A percentile compares a stretch with the other conserved stretches of the same genome.
phyloP scores from a whole-genome alignment of 2,329 filamentous ascomycete species.

The Neoarthrinium moseri region DNA sequence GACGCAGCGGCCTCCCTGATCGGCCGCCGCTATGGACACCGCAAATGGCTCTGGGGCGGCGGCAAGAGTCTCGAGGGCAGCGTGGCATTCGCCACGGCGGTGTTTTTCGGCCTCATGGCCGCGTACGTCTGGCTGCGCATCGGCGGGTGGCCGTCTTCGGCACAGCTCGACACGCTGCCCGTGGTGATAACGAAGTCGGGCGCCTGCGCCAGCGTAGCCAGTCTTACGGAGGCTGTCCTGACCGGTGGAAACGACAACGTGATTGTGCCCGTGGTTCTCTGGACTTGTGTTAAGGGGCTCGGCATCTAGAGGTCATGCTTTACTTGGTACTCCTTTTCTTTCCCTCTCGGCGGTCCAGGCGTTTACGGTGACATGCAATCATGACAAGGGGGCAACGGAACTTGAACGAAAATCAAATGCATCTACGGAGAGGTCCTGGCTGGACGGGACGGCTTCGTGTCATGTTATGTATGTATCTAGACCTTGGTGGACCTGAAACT shows the following conservation, averaged over 20 bases:
- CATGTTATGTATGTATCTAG: too few species aligned
- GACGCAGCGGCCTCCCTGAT: constrained; percentile 91
- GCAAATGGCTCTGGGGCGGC: constrained; percentile 95
- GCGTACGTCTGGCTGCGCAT: constrained; percentile 73
- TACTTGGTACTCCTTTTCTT: too few species aligned
- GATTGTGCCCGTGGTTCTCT: constrained; percentile 87
- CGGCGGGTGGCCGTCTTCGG: constrained; percentile 76
- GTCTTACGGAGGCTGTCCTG: constrained; percentile 89
- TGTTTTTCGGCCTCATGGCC: constrained; percentile 69
- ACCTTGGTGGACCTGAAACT: too few species aligned
- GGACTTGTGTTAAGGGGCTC: constrained; percentile 84
- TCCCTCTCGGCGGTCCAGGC: background rate
- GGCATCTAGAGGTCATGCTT: constrained; percentile 45
- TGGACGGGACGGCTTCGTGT: too few species aligned
- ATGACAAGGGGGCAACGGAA: too few species aligned
- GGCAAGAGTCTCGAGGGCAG: constrained; percentile 93
- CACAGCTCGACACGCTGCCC: constrained; percentile 64
- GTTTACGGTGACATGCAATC: too few species aligned
- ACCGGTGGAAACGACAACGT: constrained; percentile 99
- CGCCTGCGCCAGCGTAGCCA: constrained; percentile 75
- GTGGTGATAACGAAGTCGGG: constrained; percentile 68
- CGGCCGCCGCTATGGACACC: constrained; percentile 78
- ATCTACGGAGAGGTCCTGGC: too few species aligned
- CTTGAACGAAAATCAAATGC: too few species aligned
- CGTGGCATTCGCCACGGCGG: constrained; percentile 77